A percentile compares a stretch with the other conserved stretches of the same genome.
Conservation (phyloP, 2,329 filamentous ascomycete genomes). For the Fusarium vanettenii region DNA sequence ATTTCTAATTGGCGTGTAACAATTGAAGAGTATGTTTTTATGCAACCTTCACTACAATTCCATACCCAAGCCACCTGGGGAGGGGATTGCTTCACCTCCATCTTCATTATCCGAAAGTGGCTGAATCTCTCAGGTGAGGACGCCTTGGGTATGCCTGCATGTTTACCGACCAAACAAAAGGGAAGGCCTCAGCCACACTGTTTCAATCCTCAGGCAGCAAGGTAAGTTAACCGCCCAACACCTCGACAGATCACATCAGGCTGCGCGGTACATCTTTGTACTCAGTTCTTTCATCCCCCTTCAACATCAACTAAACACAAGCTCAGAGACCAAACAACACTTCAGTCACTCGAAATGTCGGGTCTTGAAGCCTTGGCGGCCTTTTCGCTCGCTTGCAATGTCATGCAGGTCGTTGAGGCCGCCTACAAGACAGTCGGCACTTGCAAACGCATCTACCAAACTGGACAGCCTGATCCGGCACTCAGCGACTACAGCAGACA, state of each 20-base stretch:
- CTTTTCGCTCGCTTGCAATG: not conserved
- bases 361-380: not conserved
- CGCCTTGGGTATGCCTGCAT: not conserved
- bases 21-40: too few species aligned
- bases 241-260: not conserved
- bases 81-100: too few species aligned
- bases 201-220: not conserved
- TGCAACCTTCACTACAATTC: too few species aligned
- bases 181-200: not conserved
- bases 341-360: not conserved
- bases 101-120: not conserved
- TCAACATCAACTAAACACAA: not conserved
- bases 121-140: not conserved
- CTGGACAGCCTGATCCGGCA: not conserved
- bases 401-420: not conserved
- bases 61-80: too few species aligned
- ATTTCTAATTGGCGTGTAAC: fast-evolving
- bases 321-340: not conserved
- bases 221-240: not conserved
- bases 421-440: not conserved
- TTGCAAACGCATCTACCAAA: not conserved
- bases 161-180: not conserved
- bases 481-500: not conserved
- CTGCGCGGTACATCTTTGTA: not conserved
- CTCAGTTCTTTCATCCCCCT: not conserved